Evolutionary conservation across 176 grass and related monocot species (phyloP).

Genomic region (Oryza glaberrima): DNA sequence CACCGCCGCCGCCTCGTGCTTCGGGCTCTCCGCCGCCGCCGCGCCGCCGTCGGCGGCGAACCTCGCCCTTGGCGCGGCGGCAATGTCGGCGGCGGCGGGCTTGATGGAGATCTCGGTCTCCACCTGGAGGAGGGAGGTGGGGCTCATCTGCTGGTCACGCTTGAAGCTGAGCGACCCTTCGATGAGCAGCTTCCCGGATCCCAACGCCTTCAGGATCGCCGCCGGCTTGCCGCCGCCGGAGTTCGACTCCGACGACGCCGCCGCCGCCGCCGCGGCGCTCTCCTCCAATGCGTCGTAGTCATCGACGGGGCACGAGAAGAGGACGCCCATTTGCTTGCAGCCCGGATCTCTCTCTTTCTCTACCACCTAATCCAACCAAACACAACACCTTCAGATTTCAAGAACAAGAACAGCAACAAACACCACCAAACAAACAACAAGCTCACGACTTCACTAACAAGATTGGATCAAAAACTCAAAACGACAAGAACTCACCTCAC

Average conservation of each 20-base stretch:
- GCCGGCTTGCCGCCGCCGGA: constrained; percentile 36
- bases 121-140: constrained; percentile 53
- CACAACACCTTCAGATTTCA: not conserved
- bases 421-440: not conserved
- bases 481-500: not conserved
- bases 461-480: no score
- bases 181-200: constrained; percentile 74
- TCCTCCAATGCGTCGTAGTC: constrained; percentile 49
- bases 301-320: constrained; percentile 55
- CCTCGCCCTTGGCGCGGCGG: constrained; percentile 39
- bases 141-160: constrained; percentile 28
- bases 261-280: no score
- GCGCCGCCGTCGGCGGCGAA: constrained; percentile 30
- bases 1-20: constrained; percentile 65
- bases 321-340: constrained; percentile 44
- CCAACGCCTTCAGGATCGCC: constrained; percentile 53
- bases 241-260: not conserved
- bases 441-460: not conserved
- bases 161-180: constrained; percentile 83
- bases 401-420: not conserved
- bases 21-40: constrained; percentile 45
- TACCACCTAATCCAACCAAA: not conserved
- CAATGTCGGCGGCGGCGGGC: constrained; percentile 19
- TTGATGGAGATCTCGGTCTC: constrained; percentile 74
- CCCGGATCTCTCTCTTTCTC: not conserved